Evolutionary conservation across 1,139 yeast genomes (phyloP).

Genomic region (Yamadazyma aaseri): DNA sequence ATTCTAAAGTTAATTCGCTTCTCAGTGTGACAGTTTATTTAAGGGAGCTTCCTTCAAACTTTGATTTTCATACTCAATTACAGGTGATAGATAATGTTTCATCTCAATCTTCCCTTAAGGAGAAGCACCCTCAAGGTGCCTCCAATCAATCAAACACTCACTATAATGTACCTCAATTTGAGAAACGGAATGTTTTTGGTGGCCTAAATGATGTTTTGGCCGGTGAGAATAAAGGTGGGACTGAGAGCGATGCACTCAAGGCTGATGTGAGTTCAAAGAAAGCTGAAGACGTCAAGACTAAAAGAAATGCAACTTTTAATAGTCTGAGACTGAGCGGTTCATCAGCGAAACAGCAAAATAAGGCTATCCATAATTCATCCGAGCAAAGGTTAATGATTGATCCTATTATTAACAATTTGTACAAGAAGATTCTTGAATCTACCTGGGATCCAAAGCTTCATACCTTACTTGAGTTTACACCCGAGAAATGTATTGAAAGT

Average conservation of each 20-base stretch:
- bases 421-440: conserved; percentile 63
- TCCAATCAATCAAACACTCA: conserved; percentile 4
- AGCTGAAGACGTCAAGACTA: conserved; percentile 4
- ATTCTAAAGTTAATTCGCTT: conserved; percentile 81
- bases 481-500: conserved; percentile 72
- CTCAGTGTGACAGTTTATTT: conserved; percentile 46
- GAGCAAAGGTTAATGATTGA: conserved; percentile 30
- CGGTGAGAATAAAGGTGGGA: conserved; percentile 7
- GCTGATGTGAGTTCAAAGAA: conserved; percentile 7
- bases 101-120: conserved; percentile 2
- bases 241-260: conserved; percentile 9
- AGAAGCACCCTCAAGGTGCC: conserved; percentile 1
- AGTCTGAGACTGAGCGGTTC: conserved; percentile 1
- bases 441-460: conserved; percentile 77
- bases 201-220: conserved; percentile 39
- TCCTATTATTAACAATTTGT: conserved; percentile 52
- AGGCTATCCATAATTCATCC: background rate
- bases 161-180: conserved; percentile 38
- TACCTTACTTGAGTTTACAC: conserved; percentile 59
- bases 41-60: conserved; percentile 42
- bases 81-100: conserved; percentile 28
- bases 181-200: conserved; percentile 37
- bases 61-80: conserved; percentile 43
- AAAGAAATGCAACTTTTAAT: conserved; percentile 1
- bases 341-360: background rate